These are phyloP conservation scores for Zanthoxylum bungeanum DNA, from an alignment of 345 rosid species.

Conservation along the genomic window DNA sequence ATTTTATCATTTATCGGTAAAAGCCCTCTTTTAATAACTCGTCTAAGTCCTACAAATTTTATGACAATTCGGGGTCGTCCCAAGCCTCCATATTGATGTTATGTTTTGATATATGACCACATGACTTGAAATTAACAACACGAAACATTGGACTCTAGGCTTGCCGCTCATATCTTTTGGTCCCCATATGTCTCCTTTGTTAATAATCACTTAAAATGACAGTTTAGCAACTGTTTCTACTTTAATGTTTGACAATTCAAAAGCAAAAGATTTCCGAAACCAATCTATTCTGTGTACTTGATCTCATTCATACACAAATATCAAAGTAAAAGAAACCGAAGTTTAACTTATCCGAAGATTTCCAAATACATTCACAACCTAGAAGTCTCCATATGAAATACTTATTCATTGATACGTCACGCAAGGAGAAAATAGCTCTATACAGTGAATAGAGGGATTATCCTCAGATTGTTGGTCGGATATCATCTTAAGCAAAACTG, in stretches of 20 bases:
- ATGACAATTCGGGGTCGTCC: too few relatives aligned
- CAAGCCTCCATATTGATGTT: too few relatives aligned
- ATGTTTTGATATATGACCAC: too few relatives aligned
- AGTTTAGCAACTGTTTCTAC: not conserved
- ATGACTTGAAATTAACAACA: too few relatives aligned
- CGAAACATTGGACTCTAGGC: too few relatives aligned
- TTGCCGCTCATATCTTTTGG: constrained; percentile 31
- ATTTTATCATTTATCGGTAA: too few relatives aligned
- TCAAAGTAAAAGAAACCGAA: constrained; percentile 26
- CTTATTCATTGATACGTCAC: constrained; percentile 33
- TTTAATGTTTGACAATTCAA: not conserved
- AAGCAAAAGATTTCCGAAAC: constrained; percentile 14
- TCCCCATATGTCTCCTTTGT: constrained; percentile 14
- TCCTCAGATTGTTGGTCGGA: constrained; percentile 20
- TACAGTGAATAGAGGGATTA: constrained; percentile 27
- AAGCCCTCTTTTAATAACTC: too few relatives aligned
- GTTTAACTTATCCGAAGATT: constrained; percentile 23
- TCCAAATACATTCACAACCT: constrained; percentile 4
- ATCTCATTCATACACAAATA: constrained; percentile 17
- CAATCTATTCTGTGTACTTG: constrained; percentile 9
- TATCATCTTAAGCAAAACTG: constrained; percentile 22
- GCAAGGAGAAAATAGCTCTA: constrained; percentile 37
- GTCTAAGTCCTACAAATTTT: too few relatives aligned
- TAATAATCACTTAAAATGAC: not conserved
- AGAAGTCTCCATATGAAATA: constrained; percentile 11